Evolutionary conservation across 2,329 filamentous ascomycete species (phyloP).

Genomic region (Didymella pomorum): DNA sequence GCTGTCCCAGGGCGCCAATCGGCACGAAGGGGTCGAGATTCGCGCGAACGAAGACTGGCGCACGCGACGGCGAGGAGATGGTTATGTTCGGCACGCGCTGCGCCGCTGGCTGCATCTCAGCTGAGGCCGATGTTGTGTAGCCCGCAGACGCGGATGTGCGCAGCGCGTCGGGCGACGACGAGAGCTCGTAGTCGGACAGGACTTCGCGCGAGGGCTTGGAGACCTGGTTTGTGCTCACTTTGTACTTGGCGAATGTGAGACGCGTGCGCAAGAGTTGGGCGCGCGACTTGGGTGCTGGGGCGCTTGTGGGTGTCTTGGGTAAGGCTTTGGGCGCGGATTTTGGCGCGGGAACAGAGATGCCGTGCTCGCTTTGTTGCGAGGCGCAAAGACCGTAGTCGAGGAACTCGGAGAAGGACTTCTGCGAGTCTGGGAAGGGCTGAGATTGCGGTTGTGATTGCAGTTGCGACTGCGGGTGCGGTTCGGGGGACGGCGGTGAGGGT

Average conservation of each 20-base stretch:
- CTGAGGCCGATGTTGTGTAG: conserved; percentile 19
- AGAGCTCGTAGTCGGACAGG: conserved; percentile 42
- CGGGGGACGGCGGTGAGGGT: conserved; percentile 23
- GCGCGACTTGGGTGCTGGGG: conserved; percentile 55
- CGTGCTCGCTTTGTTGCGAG: conserved; percentile 49
- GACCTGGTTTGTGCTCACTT: conserved; percentile 76
- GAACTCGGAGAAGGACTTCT: conserved; percentile 57
- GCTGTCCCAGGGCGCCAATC: conserved; percentile 45
- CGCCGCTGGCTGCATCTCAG: background rate
- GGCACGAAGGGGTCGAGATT: conserved; percentile 45
- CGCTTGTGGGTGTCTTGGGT: conserved; percentile 19
- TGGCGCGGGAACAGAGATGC: conserved; percentile 13
- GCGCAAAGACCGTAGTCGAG: conserved; percentile 57
- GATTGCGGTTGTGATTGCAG: conserved; percentile 18
- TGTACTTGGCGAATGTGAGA: conserved; percentile 77
- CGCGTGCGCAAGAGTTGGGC: conserved; percentile 72
- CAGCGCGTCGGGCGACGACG: conserved; percentile 28
- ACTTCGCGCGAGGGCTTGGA: conserved; percentile 69
- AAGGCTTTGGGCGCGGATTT: background rate
- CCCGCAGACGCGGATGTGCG: conserved; percentile 25
- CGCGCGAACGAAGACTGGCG: conserved; percentile 39
- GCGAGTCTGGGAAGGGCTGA: conserved; percentile 32
- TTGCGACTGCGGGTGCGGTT: background rate
- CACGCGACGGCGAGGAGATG: conserved; percentile 38
- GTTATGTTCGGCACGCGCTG: conserved; percentile 39